These are phyloP conservation scores for Ogataea wickerhamii DNA, from an alignment of 805 yeast species.

Conservation along the genomic window DNA sequence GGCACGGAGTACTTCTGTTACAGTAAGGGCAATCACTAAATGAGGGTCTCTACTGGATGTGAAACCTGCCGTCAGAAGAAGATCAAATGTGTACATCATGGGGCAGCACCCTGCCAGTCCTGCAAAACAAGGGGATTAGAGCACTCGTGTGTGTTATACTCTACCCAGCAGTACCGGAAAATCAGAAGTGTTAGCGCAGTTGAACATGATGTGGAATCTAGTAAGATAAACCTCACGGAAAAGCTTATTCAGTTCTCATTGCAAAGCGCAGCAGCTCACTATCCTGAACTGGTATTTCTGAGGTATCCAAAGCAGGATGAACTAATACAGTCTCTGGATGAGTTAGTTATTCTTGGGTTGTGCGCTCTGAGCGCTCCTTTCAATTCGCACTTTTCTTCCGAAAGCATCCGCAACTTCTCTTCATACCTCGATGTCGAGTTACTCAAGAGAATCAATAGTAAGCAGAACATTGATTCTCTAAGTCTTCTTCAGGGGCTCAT, in stretches of 20 bases:
- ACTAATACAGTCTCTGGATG: conserved; percentile 8
- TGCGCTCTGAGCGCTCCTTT: conserved; percentile 13
- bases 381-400: background rate
- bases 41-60: conserved; percentile 17
- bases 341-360: conserved; percentile 12
- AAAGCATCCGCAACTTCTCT: background rate
- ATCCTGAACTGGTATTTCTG: conserved; percentile 16
- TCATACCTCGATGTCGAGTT: conserved; percentile 8
- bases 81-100: conserved; percentile 13
- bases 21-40: too few species aligned
- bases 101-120: conserved; percentile 12
- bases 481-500: conserved; percentile 13
- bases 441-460: conserved; percentile 7
- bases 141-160: conserved; percentile 9
- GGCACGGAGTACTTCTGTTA: too few species aligned
- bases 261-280: conserved; percentile 6
- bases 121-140: conserved; percentile 10
- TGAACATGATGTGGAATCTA: background rate
- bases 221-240: conserved; percentile 5
- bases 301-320: conserved; percentile 7
- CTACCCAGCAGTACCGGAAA: conserved; percentile 16
- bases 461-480: conserved; percentile 8
- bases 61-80: conserved; percentile 13
- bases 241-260: conserved; percentile 3
- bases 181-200: conserved; percentile 2